Evolutionary conservation across 176 grass and related monocot species (phyloP).

Genomic region (Oryza glaberrima): DNA sequence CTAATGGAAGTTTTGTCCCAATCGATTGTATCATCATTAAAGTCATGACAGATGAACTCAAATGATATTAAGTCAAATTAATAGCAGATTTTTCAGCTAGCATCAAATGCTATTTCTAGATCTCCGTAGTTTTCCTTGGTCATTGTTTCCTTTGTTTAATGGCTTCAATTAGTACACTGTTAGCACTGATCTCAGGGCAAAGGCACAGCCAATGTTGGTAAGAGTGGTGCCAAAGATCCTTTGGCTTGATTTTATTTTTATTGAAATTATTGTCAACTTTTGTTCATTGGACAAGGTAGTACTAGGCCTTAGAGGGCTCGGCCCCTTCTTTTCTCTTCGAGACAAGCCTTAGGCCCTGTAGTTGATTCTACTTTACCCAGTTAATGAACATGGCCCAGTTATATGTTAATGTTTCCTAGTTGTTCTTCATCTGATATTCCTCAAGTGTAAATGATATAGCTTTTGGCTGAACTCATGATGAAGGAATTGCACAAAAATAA

Average conservation of each 20-base stretch:
- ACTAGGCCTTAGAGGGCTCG: not conserved
- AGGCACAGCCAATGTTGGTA: not conserved
- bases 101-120: not conserved
- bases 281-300: not conserved
- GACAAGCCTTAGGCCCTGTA: not conserved
- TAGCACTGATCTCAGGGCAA: no score
- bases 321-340: not conserved
- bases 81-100: not conserved
- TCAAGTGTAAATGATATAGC: constrained; percentile 11
- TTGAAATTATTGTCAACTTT: not conserved
- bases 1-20: not conserved
- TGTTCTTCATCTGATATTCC: not conserved
- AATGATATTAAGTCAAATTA: not conserved
- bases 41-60: not conserved
- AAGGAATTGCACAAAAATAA: not conserved
- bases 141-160: no score
- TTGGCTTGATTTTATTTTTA: not conserved
- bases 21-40: not conserved
- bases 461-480: constrained; percentile 14
- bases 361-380: not conserved
- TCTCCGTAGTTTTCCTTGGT: not conserved
- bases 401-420: not conserved
- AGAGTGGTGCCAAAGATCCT: not conserved
- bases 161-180: no score
- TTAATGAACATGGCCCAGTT: not conserved